Evolutionary conservation across 306 rosid genomes (phyloP).

Genomic region (Ziziphus jujuba): DNA sequence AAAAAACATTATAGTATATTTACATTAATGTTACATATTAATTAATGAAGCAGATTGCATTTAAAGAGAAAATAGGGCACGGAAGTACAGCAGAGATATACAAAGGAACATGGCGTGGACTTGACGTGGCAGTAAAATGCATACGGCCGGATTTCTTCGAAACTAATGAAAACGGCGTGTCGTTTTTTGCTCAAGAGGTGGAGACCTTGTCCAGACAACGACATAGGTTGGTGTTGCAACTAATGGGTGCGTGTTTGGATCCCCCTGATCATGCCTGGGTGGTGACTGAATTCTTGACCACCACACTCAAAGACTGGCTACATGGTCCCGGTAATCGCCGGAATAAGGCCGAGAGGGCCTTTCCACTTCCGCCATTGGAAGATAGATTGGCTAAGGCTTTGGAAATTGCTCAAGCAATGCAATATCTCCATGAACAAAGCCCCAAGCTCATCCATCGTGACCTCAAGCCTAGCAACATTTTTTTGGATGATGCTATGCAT

Average conservation of each 20-base stretch:
- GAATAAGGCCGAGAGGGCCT: slow-evolving; percentile 21
- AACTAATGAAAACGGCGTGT: slow-evolving; percentile 45
- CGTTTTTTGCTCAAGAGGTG: slow-evolving; percentile 64
- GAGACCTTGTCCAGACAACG: slow-evolving; percentile 67
- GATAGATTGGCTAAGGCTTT: slow-evolving; percentile 52
- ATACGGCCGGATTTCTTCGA: slow-evolving; percentile 47
- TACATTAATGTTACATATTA: background rate
- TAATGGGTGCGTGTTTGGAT: slow-evolving; percentile 76
- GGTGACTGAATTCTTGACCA: slow-evolving; percentile 50
- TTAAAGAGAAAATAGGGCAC: slow-evolving; percentile 65
- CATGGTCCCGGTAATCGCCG: slow-evolving; percentile 61
- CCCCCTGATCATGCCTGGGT: slow-evolving; percentile 79
- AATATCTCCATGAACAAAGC: slow-evolving; percentile 73
- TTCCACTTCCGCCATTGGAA: slow-evolving; percentile 47
- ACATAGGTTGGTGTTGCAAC: slow-evolving; percentile 60
- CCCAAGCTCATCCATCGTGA: slow-evolving; percentile 73
- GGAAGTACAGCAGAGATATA: slow-evolving; percentile 71
- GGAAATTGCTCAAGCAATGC: slow-evolving; percentile 79
- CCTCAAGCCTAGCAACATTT: slow-evolving; percentile 69
- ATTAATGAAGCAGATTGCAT: slow-evolving; percentile 35
- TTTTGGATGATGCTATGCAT: slow-evolving; percentile 59
- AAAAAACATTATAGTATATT: too few relatives aligned
- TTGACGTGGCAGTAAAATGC: slow-evolving; percentile 80
- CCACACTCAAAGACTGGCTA: slow-evolving; percentile 72
- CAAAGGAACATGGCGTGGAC: slow-evolving; percentile 70